phyloP scores from a whole-genome alignment of 306 rosid genomes.

The Nissolia schottii region DNA sequence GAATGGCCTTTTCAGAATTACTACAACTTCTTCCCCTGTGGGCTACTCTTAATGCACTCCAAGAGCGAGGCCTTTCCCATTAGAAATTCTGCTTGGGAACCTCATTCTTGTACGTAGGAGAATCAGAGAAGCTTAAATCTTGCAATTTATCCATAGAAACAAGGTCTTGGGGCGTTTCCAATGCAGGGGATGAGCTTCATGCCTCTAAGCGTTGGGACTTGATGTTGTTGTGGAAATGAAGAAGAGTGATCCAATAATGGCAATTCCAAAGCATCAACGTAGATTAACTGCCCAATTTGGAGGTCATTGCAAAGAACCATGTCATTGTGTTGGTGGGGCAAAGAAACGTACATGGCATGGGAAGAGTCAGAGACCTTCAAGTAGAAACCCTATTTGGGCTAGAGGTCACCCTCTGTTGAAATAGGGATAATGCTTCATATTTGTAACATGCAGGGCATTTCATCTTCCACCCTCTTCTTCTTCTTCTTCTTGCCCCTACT shows the following conservation, averaged over 20 bases:
- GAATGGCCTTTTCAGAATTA: conserved; percentile 1
- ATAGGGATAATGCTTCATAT: conserved; percentile 33
- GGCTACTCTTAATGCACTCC: conserved; percentile 6
- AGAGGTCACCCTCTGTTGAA: conserved; percentile 26
- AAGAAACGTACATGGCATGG: conserved; percentile 30
- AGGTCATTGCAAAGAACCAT: conserved; percentile 32
- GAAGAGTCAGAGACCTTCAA: conserved; percentile 41
- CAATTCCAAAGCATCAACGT: conserved; percentile 25
- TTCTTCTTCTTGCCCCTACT: too few relatives aligned
- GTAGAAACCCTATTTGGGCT: conserved; percentile 35
- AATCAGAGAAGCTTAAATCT: conserved; percentile 1
- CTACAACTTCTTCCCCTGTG: too few relatives aligned
- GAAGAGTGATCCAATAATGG: too few relatives aligned
- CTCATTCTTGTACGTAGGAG: too few relatives aligned
- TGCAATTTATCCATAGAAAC: conserved; percentile 11
- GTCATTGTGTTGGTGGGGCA: conserved; percentile 34
- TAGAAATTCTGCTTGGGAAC: too few relatives aligned
- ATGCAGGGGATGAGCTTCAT: conserved; percentile 27
- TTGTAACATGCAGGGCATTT: conserved; percentile 13
- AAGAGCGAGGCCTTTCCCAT: neutral
- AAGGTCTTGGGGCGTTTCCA: conserved; percentile 32
- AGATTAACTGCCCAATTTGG: conserved; percentile 31
- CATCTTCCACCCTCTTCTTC: neutral
- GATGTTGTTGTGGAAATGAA: too few relatives aligned
- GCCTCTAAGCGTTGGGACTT: conserved; percentile 27